Evolutionary conservation across 2,329 filamentous ascomycete species (phyloP).

Genomic region (Plenodomus tracheiphilus): DNA sequence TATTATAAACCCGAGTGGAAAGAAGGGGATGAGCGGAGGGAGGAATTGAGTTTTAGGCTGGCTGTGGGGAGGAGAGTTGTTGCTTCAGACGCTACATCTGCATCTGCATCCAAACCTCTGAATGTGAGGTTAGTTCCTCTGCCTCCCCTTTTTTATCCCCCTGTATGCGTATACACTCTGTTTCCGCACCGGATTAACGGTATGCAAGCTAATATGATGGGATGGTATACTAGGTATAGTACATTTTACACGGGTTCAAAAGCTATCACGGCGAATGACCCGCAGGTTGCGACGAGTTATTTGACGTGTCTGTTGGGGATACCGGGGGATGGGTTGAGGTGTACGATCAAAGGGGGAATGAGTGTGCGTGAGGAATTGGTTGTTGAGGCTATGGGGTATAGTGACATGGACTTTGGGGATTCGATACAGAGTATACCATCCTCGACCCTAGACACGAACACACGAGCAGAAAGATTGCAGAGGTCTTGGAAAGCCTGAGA

Average conservation of each 20-base stretch:
- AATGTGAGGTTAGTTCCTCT: conserved; percentile 1
- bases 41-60: conserved; percentile 15
- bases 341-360: conserved; percentile 12
- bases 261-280: conserved; percentile 19
- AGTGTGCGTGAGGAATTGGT: conserved; percentile 11
- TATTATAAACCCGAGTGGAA: neutral
- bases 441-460: too few relatives aligned
- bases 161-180: neutral
- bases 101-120: too few relatives aligned
- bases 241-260: conserved; percentile 1
- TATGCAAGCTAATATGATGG: neutral
- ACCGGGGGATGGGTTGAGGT: conserved; percentile 21
- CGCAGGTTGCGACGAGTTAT: conserved; percentile 12
- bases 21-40: neutral
- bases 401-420: neutral
- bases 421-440: neutral
- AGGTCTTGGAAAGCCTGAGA: neutral
- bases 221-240: neutral
- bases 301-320: conserved; percentile 17
- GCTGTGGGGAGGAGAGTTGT: neutral
- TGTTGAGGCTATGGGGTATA: neutral
- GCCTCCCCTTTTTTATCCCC: neutral
- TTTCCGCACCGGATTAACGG: neutral
- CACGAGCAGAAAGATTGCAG: neutral
- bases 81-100: too few relatives aligned